Conservation (phyloP, 2,329 filamentous ascomycete genomes). For the Aspergillus sp. region DNA sequence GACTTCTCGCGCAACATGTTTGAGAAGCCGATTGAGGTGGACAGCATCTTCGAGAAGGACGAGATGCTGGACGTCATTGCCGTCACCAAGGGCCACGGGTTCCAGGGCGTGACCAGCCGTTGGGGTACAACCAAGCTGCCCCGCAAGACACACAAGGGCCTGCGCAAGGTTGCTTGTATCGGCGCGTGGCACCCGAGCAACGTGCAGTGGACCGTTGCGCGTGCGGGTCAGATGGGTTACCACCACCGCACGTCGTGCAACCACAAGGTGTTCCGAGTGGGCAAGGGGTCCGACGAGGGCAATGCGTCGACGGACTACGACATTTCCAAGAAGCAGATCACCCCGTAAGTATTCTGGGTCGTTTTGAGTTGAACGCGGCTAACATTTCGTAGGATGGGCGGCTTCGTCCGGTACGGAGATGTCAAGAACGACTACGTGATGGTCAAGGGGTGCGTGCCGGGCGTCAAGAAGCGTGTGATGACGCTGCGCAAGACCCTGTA, state of each 20-base stretch:
- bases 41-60: constrained; percentile 95
- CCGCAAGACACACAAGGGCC: constrained; percentile 99
- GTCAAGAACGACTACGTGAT: constrained; percentile 99
- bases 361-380: constrained; percentile 14
- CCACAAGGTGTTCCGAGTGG: constrained; percentile 99
- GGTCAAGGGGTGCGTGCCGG: constrained; percentile 94
- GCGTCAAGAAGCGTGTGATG: constrained; percentile 99
- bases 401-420: constrained; percentile 98
- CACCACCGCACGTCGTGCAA: constrained; percentile 99
- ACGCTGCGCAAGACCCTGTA: constrained; percentile 99
- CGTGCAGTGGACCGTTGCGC: constrained; percentile 99
- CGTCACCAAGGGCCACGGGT: constrained; percentile 99
- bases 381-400: constrained; percentile 65
- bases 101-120: constrained; percentile 90
- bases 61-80: constrained; percentile 99
- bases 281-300: constrained; percentile 80
- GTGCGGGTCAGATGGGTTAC: constrained; percentile 99
- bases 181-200: constrained; percentile 99
- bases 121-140: constrained; percentile 99
- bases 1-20: constrained; percentile 90
- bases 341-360: constrained; percentile 66
- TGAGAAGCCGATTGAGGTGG: constrained; percentile 96
- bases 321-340: constrained; percentile 98
- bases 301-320: constrained; percentile 94
- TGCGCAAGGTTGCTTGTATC: constrained; percentile 99